Conservation (phyloP, 345 rosid species). For the Gossypium herbaceum region DNA sequence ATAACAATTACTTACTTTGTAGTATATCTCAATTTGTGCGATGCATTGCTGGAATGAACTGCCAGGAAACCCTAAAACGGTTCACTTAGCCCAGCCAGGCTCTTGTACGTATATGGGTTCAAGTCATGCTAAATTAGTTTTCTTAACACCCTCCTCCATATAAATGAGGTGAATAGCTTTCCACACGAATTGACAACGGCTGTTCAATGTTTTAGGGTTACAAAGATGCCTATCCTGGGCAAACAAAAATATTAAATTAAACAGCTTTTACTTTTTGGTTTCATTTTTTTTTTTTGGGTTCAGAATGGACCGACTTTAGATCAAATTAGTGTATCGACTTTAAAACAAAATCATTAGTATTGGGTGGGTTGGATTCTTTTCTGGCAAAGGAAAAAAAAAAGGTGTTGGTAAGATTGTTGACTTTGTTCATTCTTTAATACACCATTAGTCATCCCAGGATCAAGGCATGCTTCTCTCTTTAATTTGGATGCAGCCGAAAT, state of each 20-base stretch:
- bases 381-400: background rate
- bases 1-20: background rate
- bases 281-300: background rate
- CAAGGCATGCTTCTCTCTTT: background rate
- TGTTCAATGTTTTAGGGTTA: background rate
- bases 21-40: background rate
- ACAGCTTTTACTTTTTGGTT: background rate
- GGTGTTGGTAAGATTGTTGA: background rate
- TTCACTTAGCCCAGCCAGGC: background rate
- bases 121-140: no score
- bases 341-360: constrained; percentile 9
- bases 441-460: background rate
- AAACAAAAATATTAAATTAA: background rate
- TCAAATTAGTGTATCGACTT: constrained; percentile 6
- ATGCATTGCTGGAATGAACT: background rate
- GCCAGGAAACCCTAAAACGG: background rate
- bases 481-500: background rate
- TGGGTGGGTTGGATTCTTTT: constrained; percentile 5
- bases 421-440: background rate
- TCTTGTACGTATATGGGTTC: background rate
- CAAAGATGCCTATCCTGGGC: background rate
- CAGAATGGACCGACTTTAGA: constrained; percentile 7
- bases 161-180: background rate
- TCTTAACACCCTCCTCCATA: no score
- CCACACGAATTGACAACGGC: background rate